Evolutionary conservation across 2,329 filamentous ascomycete genomes (phyloP).

Genomic region (Neofusicoccum ribis): DNA sequence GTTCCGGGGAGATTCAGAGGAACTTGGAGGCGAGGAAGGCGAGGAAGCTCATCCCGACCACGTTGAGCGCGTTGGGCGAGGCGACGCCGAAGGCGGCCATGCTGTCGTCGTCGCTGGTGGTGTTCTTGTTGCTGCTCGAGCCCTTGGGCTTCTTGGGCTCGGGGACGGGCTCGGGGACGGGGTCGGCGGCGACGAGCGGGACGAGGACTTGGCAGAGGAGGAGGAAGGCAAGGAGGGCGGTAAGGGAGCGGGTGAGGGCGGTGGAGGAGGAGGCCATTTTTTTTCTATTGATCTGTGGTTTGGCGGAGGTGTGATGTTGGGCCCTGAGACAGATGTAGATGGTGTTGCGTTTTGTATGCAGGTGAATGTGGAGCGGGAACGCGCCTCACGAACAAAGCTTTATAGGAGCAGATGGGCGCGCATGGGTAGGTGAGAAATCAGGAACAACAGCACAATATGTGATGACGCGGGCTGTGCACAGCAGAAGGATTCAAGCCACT

Average conservation of each 20-base stretch:
- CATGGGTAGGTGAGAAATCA: neutral
- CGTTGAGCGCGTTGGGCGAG: neutral
- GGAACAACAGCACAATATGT: neutral
- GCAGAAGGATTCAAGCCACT: neutral
- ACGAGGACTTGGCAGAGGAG: neutral
- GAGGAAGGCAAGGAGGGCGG: neutral
- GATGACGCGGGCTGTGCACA: neutral
- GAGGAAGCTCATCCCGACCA: slow-evolving; percentile 2
- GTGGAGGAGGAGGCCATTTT: neutral
- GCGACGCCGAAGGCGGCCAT: neutral
- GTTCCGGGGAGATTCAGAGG: neutral
- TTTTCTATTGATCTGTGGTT: neutral
- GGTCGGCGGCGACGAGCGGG: neutral
- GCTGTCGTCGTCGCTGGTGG: neutral
- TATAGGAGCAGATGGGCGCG: neutral
- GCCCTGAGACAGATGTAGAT: too few relatives aligned
- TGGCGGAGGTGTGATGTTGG: neutral
- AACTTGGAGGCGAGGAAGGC: neutral
- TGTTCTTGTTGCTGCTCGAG: too few relatives aligned
- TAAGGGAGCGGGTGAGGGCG: neutral
- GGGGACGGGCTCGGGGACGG: neutral
- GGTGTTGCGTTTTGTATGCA: too few relatives aligned
- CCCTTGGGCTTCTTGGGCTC: neutral
- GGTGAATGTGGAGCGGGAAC: too few relatives aligned
- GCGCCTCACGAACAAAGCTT: neutral